A percentile compares a stretch with the other conserved stretches of the same genome.
Evolutionary conservation across 176 grass and related monocot species (phyloP).

Genomic region (Carex pumila): DNA sequence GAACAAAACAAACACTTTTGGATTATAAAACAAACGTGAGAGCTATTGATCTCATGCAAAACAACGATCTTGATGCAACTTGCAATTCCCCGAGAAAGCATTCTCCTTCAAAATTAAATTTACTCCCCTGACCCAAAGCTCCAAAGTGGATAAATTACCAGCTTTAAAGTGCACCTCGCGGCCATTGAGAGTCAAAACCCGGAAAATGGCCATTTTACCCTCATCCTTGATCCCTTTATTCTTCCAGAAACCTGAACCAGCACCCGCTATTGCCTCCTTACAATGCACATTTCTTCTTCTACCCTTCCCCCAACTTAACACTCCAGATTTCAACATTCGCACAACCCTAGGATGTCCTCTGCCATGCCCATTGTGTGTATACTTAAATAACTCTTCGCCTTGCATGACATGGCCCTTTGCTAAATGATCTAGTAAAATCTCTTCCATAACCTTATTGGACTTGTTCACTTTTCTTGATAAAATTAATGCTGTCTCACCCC

Average conservation of each 20-base stretch:
- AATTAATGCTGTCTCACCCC: constrained; percentile 41
- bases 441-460: constrained; percentile 38
- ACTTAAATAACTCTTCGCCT: constrained; percentile 49
- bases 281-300: constrained; percentile 45
- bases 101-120: constrained; percentile 39
- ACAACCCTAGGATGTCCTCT: constrained; percentile 35
- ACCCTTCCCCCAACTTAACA: constrained; percentile 42
- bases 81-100: not conserved
- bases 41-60: not conserved
- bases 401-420: constrained; percentile 29
- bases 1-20: not conserved
- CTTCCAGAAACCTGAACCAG: constrained; percentile 33
- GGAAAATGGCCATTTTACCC: constrained; percentile 31
- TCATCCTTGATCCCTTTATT: constrained; percentile 19
- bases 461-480: constrained; percentile 29
- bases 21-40: too few relatives aligned
- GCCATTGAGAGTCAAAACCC: constrained; percentile 34
- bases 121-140: constrained; percentile 53
- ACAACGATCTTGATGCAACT: not conserved
- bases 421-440: constrained; percentile 39
- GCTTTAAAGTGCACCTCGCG: constrained; percentile 55
- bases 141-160: constrained; percentile 14
- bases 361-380: constrained; percentile 35
- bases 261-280: constrained; percentile 41
- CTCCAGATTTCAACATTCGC: constrained; percentile 42